phyloP scores from a whole-genome alignment of 2,329 filamentous ascomycete species.

The Myriosclerotinia curreyana region DNA sequence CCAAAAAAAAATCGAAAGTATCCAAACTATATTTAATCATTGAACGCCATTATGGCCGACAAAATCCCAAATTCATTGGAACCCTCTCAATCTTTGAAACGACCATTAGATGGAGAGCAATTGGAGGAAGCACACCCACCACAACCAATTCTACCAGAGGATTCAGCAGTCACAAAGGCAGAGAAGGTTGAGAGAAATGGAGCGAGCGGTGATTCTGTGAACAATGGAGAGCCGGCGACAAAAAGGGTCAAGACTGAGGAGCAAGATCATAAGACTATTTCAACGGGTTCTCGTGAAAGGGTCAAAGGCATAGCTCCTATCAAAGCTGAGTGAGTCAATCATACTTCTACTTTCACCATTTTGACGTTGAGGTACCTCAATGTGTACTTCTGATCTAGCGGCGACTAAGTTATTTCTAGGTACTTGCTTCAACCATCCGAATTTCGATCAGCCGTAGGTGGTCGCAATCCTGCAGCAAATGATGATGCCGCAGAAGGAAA shows the following conservation, averaged over 20 bases:
- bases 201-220: conserved; percentile 24
- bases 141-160: conserved; percentile 33
- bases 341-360: neutral
- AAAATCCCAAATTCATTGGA: conserved; percentile 27
- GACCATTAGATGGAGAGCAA: conserved; percentile 27
- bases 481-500: conserved; percentile 55
- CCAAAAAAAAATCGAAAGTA: neutral
- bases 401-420: conserved; percentile 25
- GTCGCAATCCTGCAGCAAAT: conserved; percentile 14
- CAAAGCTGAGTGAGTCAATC: conserved; percentile 37
- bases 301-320: conserved; percentile 38
- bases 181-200: conserved; percentile 36
- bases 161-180: conserved; percentile 37
- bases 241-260: conserved; percentile 35
- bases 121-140: conserved; percentile 29
- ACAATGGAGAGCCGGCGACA: conserved; percentile 29
- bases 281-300: conserved; percentile 36
- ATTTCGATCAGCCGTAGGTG: conserved; percentile 40
- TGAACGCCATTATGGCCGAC: conserved; percentile 28
- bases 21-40: neutral
- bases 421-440: conserved; percentile 34
- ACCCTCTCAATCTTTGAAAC: conserved; percentile 35
- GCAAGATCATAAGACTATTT: conserved; percentile 34
- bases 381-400: neutral
- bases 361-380: neutral